Base-by-base conservation (phyloP, 176 grass and related monocot species). In the Microstegium vimineum region DNA sequence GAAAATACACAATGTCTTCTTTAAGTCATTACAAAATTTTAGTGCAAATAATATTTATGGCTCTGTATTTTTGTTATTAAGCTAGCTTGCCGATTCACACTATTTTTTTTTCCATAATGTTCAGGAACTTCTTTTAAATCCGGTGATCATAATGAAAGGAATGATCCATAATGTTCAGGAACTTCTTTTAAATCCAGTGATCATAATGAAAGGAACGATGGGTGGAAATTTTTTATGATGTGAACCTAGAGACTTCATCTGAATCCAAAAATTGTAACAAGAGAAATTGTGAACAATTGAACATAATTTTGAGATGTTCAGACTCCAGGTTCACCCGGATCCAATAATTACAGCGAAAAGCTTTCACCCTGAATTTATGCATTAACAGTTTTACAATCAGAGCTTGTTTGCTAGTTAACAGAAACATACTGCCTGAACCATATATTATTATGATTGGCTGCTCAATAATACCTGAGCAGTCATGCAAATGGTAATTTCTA, bases 1-100 rank as follows among this genome's bases (percentile, higher is more conserved):
- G 89, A 76, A 91, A 81, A 66, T 49, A 59, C 57, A 70, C 25
- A 74, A 69, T 69, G 27, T 17, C 62, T 34, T 65, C 15, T 49
- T 62, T 40, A 40, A 60, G 34, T 5, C 80, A 40, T 26, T 61
- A 20, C 59, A 83, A 77, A 28, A 33, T 33, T n/a, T 12, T 64
- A 41, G 27, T 30, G 4, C 18, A 61, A 62, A 26, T 4, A 80
- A 41, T 69, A 0, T 43, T 45, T 43, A 76, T 56, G 4, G 36
- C 0, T n/a, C 38, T 74, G 4, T 7, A 63, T 63, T 31, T 42
- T 28, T 62, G 26, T 75, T 14, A 51, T n/a, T 17, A 23, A 76
- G 33, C 18, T 52, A 42, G 30, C 17, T 38, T 81, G 14, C 14
- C 3, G 0, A 40, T 13, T 25, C 42, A 10, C 28, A 68, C 10